Percentiles rank a stretch among this genome's conserved stretches.
Evolutionary conservation across 306 rosid genomes (phyloP).

Genomic region (Vigna reflexopilosa): DNA sequence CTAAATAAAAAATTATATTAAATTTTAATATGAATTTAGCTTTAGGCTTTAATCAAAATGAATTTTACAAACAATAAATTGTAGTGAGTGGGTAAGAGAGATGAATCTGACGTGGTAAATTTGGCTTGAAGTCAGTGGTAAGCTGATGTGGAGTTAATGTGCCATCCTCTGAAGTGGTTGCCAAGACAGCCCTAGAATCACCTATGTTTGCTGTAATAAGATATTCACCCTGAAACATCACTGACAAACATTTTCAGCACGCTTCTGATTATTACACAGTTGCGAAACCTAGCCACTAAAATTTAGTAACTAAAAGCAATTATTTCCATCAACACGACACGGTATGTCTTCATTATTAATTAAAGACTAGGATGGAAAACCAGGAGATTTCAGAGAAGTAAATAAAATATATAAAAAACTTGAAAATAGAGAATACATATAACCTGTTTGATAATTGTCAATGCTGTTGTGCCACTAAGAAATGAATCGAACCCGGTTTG

Average conservation of each 20-base stretch:
- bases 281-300: not conserved
- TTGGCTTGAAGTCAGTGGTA: constrained; percentile 74
- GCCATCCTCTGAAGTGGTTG: constrained; percentile 63
- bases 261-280: constrained; percentile 26
- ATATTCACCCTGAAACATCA: constrained; percentile 60
- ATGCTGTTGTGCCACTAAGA: constrained; percentile 77
- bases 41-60: too few species aligned
- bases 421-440: constrained; percentile 34
- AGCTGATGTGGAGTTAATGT: constrained; percentile 65
- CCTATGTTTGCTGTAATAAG: constrained; percentile 74
- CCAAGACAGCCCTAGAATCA: constrained; percentile 82
- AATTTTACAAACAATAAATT: constrained; percentile 4
- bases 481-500: constrained; percentile 69
- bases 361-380: not conserved
- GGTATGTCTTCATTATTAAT: not conserved
- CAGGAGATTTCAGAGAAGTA: not conserved
- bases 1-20: too few species aligned
- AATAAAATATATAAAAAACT: constrained; percentile 21
- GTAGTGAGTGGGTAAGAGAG: not conserved
- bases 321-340: not conserved
- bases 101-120: constrained; percentile 61
- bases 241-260: constrained; percentile 20
- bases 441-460: constrained; percentile 90
- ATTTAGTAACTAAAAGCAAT: not conserved
- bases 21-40: not conserved